Evolutionary conservation across 2,329 filamentous ascomycete species (phyloP).

Genomic region (Knufia fluminis): DNA sequence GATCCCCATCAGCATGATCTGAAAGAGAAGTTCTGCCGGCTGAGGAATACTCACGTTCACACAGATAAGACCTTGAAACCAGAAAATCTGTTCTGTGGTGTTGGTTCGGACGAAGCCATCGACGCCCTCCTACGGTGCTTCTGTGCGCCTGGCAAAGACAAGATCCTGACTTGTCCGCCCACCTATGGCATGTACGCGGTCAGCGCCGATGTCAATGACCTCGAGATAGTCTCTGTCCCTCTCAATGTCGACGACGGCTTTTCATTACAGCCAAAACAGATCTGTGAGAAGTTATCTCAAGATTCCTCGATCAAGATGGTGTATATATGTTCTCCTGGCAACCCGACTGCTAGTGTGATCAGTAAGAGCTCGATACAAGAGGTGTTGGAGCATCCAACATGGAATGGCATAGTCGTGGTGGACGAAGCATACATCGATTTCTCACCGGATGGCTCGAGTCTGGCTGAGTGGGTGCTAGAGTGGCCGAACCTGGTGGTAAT

Average conservation of each 20-base stretch:
- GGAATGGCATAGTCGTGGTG: slow-evolving; percentile 88
- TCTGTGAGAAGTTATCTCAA: slow-evolving; percentile 56
- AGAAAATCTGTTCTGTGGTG: slow-evolving; percentile 84
- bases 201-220: slow-evolving; percentile 87
- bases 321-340: slow-evolving; percentile 91
- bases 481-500: slow-evolving; percentile 95
- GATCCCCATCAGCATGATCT: slow-evolving; percentile 86
- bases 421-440: slow-evolving; percentile 99
- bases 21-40: slow-evolving; percentile 75
- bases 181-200: slow-evolving; percentile 99
- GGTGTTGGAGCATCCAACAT: slow-evolving; percentile 75
- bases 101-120: slow-evolving; percentile 94
- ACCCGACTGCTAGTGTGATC: slow-evolving; percentile 77
- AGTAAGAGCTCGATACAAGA: slow-evolving; percentile 62
- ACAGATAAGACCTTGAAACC: slow-evolving; percentile 64
- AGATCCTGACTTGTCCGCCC: slow-evolving; percentile 87
- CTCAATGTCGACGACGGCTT: slow-evolving; percentile 65
- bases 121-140: slow-evolving; percentile 90
- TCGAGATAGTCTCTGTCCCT: slow-evolving; percentile 77
- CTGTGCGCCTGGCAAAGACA: slow-evolving; percentile 76
- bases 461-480: slow-evolving; percentile 80
- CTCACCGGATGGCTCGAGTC: slow-evolving; percentile 63
- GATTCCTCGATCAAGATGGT: slow-evolving; percentile 69
- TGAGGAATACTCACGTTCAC: slow-evolving; percentile 79
- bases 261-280: slow-evolving; percentile 59